Conservation (phyloP, 2,329 filamentous ascomycete species). For the Trichoderma arundinaceum region DNA sequence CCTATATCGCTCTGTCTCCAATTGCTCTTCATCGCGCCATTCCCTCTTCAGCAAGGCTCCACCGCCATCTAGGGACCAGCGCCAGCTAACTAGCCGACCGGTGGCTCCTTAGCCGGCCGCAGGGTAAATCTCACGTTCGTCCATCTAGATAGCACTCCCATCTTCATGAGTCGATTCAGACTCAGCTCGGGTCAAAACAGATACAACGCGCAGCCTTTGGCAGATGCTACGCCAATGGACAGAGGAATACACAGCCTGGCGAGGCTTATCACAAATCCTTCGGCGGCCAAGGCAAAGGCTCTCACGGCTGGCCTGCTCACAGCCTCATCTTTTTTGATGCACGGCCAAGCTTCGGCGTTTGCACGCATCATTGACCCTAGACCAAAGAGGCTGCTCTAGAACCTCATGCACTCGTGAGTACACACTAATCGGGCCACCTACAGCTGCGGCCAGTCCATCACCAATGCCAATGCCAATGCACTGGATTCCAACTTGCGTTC, state of each 20-base stretch:
- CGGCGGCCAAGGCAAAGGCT: not conserved
- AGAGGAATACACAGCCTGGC: too few species aligned
- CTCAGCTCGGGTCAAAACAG: not conserved
- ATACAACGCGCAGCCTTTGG: not conserved
- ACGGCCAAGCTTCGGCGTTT: too few species aligned
- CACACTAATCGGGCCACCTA: too few species aligned
- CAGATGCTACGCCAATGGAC: too few species aligned
- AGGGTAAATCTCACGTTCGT: not conserved
- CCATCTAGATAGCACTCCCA: not conserved
- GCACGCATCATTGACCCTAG: too few species aligned
- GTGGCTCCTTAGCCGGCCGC: not conserved
- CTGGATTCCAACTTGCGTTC: too few species aligned
- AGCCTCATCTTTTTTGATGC: not conserved
- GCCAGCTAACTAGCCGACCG: conserved; percentile 7
- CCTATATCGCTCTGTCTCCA: not conserved
- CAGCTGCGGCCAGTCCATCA: too few species aligned
- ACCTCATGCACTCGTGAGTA: too few species aligned
- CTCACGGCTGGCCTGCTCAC: not conserved
- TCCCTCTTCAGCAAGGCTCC: conserved; percentile 13
- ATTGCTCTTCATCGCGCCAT: conserved; percentile 8
- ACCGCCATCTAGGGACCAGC: conserved; percentile 10
- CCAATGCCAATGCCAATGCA: too few species aligned
- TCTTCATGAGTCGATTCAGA: conserved; percentile 16
- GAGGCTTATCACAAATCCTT: too few species aligned
- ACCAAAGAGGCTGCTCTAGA: too few species aligned